These are phyloP conservation scores for Acanthamoeba culbertsoni DNA, from an alignment of 208 protist genomes.

Conservation along the genomic window DNA sequence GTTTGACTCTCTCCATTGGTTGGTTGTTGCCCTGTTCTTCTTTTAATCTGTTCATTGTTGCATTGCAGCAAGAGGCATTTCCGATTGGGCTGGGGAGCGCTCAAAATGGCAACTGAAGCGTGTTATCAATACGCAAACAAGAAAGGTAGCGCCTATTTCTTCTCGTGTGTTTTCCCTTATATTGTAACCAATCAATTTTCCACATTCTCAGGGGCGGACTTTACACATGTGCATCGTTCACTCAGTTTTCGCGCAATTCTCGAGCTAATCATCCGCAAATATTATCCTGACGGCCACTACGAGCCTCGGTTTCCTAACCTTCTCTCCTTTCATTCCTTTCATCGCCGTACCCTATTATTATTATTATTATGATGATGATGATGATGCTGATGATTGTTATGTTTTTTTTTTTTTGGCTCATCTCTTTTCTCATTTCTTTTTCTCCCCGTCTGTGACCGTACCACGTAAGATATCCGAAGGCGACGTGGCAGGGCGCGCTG, in stretches of 20 bases:
- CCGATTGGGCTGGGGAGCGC: neutral
- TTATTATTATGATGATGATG: no score
- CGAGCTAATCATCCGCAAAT: slow-evolving; percentile 22
- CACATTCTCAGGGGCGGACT: neutral
- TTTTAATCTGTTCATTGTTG: neutral
- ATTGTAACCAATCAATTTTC: no score
- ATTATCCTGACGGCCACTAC: slow-evolving; percentile 3
- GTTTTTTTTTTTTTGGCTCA: no score
- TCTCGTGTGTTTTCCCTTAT: no score
- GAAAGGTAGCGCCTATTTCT: neutral
- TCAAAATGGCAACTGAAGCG: slow-evolving; percentile 37
- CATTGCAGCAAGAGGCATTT: neutral
- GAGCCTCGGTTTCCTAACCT: neutral
- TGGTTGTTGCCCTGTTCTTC: neutral
- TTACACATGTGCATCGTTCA: slow-evolving; percentile 20
- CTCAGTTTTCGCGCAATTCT: slow-evolving; percentile 27
- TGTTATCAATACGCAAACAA: slow-evolving; percentile 1
- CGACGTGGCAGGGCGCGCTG: neutral
- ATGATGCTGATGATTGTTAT: no score
- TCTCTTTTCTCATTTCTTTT: no score
- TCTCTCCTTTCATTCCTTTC: neutral
- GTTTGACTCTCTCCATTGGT: neutral
- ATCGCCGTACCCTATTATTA: no score
- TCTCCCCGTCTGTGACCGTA: neutral
- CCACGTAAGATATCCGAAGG: neutral